Conservation (phyloP, 2,329 filamentous ascomycete species). For the Periconia sp. region DNA sequence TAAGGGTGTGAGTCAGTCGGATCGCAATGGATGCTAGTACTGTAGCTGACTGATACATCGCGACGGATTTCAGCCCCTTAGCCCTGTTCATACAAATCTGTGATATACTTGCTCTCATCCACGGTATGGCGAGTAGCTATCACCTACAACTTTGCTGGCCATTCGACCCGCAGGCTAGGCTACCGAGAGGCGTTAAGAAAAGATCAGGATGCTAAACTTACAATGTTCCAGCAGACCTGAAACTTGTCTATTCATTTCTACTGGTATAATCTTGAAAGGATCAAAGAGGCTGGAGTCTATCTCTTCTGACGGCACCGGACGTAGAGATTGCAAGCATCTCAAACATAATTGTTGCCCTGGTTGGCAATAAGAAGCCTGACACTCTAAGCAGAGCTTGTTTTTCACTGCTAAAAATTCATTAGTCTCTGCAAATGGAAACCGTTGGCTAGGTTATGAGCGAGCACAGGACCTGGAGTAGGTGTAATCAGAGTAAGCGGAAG, state of each 20-base stretch:
- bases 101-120: too few relatives aligned
- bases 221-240: constrained; percentile 44
- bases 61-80: too few relatives aligned
- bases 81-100: too few relatives aligned
- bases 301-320: constrained; percentile 23
- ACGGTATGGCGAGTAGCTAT: too few relatives aligned
- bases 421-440: constrained; percentile 23
- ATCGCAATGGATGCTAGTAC: constrained; percentile 20
- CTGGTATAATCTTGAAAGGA: constrained; percentile 38
- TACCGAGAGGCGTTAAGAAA: too few relatives aligned
- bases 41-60: too few relatives aligned
- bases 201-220: constrained; percentile 33
- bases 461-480: constrained; percentile 38
- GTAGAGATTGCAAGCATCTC: constrained; percentile 32
- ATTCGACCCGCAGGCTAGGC: too few relatives aligned
- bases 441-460: constrained; percentile 20
- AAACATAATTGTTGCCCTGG: constrained; percentile 38
- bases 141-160: too few relatives aligned
- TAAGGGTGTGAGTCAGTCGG: constrained; percentile 27
- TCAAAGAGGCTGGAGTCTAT: constrained; percentile 37
- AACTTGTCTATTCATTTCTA: constrained; percentile 32
- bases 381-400: constrained; percentile 34
- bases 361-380: constrained; percentile 35
- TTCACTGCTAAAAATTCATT: constrained; percentile 21
- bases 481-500: constrained; percentile 34